A percentile compares a stretch with the other conserved stretches of the same genome.
Evolutionary conservation across 2,329 filamentous ascomycete genomes (phyloP).

Genomic region (Nemania diffusa): DNA sequence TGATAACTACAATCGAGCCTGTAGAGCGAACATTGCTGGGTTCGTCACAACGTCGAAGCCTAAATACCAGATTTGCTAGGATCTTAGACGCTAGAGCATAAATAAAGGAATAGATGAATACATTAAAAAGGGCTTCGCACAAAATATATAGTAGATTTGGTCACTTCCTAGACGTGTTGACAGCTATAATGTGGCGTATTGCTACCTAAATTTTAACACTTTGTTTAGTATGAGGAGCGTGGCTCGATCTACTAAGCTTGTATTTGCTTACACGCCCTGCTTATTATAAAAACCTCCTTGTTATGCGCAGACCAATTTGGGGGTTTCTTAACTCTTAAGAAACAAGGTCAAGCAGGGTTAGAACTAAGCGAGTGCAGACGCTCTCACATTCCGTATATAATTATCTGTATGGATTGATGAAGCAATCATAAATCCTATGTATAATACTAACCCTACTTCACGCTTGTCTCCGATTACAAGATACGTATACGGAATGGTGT

Average conservation of each 20-base stretch:
- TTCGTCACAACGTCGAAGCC: constrained; percentile 42
- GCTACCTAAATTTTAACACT: neutral
- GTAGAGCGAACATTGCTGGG: constrained; percentile 42
- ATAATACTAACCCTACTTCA: neutral
- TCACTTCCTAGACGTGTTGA: neutral
- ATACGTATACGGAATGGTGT: neutral
- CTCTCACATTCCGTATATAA: neutral
- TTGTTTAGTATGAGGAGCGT: neutral
- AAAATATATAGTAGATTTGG: neutral
- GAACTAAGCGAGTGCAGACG: neutral
- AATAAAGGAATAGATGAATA: neutral
- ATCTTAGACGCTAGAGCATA: neutral
- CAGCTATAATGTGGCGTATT: neutral
- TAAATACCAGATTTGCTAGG: constrained; percentile 39
- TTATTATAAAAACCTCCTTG: neutral
- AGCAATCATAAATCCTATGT: neutral
- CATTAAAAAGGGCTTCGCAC: neutral
- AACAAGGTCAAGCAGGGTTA: neutral
- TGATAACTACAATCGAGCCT: constrained; percentile 42
- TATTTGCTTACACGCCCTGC: neutral
- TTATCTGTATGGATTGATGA: neutral
- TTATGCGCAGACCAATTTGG: neutral
- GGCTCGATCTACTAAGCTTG: neutral
- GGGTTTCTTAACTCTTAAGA: neutral
- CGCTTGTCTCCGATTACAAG: neutral